Base-by-base conservation (phyloP, 2,329 filamentous ascomycete genomes). In the Oidium heveae region DNA sequence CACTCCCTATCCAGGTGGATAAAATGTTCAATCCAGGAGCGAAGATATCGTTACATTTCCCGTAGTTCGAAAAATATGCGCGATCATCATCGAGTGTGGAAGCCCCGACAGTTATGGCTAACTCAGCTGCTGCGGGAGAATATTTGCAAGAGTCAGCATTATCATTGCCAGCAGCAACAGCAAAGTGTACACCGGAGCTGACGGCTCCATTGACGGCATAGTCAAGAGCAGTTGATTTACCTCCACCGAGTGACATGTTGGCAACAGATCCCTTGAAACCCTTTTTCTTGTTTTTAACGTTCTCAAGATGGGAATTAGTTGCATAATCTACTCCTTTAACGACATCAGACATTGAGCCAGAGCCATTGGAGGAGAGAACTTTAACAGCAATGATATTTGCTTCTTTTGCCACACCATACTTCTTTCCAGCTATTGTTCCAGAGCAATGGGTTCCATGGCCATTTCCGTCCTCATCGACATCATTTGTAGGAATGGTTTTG, bases 11-110 rank as follows among this genome's bases (percentile, higher is more conserved):
- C 91, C 91, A 98, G 68, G 91, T 96, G 61, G 91, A 98, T 64
- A 86, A 79, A 65, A 98, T 94, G 81, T 87, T 94, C 65, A 95
- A 77, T 66, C 91, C 91, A 58, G 91, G 91, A 59, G 88, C 91
- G 66, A 98, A 98, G 76, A 98, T 94, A 71, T 98, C 91, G 68
- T 89, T 94, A 79, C 91, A 98, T 77, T 89, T 91, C 70, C 91
- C 91, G 70, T 82, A 96, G 84, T 98, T 98, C 79, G 93, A 98
- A 81, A 98, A 98, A 79, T 96, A 98, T 61, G 91, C 91, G 71
- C 91, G 89, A 75, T 86, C 86, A 67, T 98, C 91, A 65, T 83
- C 79, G 57, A 98, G 79, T 62, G 86, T 91, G 49, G 87, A 94
- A 61, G 91, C 91, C 70, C 89, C 93, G 59, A 98, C 91, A 56